phyloP scores from a whole-genome alignment of 2,329 filamentous ascomycete species.

The Diplodia intermedia region DNA sequence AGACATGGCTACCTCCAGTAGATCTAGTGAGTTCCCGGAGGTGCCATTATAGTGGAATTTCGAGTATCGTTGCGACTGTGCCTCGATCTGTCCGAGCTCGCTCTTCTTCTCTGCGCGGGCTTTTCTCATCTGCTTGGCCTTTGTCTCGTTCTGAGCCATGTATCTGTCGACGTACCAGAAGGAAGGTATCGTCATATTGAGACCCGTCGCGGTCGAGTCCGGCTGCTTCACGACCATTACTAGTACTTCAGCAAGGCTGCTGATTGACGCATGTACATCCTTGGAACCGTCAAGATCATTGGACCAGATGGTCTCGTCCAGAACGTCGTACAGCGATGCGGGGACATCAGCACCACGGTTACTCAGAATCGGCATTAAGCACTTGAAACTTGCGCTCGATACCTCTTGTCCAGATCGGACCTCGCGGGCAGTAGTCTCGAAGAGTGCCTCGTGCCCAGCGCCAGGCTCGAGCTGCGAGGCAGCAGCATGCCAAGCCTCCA shows the following conservation, averaged over 20 bases:
- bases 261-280: conserved; percentile 45
- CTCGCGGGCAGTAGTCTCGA: conserved; percentile 53
- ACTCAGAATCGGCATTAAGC: conserved; percentile 42
- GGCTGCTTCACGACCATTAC: conserved; percentile 51
- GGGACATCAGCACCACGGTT: conserved; percentile 40
- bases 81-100: conserved; percentile 45
- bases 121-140: conserved; percentile 27
- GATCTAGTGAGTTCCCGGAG: conserved; percentile 46
- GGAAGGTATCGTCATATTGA: conserved; percentile 59
- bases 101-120: conserved; percentile 51
- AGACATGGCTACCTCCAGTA: conserved; percentile 50
- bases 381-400: conserved; percentile 36
- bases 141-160: conserved; percentile 41
- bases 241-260: conserved; percentile 59
- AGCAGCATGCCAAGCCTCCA: conserved; percentile 58
- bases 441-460: conserved; percentile 52
- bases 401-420: conserved; percentile 11
- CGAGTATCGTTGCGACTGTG: conserved; percentile 33
- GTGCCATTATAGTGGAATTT: conserved; percentile 36
- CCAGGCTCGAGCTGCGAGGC: conserved; percentile 52
- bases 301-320: conserved; percentile 60
- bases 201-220: conserved; percentile 47
- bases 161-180: conserved; percentile 67
- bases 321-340: conserved; percentile 60
- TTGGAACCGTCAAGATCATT: conserved; percentile 46